These are phyloP conservation scores for Albifimbria verrucaria DNA, from an alignment of 2,329 filamentous ascomycete genomes.

Conservation along the genomic window DNA sequence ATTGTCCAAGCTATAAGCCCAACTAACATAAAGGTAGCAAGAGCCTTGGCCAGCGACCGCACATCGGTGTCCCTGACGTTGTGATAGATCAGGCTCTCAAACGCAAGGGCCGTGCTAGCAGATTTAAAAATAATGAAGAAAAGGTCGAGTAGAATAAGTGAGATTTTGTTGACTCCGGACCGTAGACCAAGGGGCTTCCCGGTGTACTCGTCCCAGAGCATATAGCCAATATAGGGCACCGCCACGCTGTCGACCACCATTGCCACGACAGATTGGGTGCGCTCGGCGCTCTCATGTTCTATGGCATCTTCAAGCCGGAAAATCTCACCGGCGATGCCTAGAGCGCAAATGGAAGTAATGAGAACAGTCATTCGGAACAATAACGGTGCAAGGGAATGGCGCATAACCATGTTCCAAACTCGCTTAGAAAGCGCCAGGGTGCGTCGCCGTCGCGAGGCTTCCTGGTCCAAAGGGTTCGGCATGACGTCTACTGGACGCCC, in stretches of 20 bases:
- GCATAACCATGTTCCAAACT: slow-evolving; percentile 66
- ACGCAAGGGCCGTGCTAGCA: slow-evolving; percentile 85
- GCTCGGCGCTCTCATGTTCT: slow-evolving; percentile 47
- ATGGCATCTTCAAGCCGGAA: slow-evolving; percentile 55
- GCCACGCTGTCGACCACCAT: slow-evolving; percentile 86
- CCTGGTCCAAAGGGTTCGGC: slow-evolving; percentile 23
- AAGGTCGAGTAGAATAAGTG: slow-evolving; percentile 85
- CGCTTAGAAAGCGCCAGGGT: slow-evolving; percentile 44
- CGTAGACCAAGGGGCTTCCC: slow-evolving; percentile 88
- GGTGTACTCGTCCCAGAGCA: slow-evolving; percentile 95
- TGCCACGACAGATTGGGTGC: slow-evolving; percentile 80
- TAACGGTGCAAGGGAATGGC: slow-evolving; percentile 81
- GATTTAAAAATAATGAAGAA: slow-evolving; percentile 98
- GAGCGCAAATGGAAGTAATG: slow-evolving; percentile 75
- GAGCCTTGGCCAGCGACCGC: slow-evolving; percentile 59
- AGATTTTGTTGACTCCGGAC: slow-evolving; percentile 78
- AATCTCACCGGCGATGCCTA: slow-evolving; percentile 75
- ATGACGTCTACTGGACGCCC: slow-evolving; percentile 33
- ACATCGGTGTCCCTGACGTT: slow-evolving; percentile 31
- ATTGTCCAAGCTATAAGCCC: slow-evolving; percentile 85
- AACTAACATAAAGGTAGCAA: slow-evolving; percentile 76
- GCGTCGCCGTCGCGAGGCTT: slow-evolving; percentile 24
- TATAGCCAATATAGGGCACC: slow-evolving; percentile 85
- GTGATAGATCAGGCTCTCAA: slow-evolving; percentile 71
- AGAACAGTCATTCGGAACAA: slow-evolving; percentile 80